Conservation (phyloP, 331 rosid genomes). For the Prunus yedoensis region DNA sequence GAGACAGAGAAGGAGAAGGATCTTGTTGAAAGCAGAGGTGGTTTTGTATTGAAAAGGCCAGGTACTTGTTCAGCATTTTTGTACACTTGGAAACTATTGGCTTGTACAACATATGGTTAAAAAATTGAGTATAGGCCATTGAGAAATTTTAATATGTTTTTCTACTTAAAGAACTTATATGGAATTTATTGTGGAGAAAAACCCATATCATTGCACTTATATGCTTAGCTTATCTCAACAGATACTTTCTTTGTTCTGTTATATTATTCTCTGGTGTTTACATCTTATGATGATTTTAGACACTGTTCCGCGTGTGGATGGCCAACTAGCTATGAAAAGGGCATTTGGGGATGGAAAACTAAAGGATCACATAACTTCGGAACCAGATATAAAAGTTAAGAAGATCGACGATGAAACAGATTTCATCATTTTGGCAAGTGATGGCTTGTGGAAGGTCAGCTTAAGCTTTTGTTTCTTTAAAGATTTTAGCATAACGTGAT, state of each 20-base stretch:
- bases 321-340: slow-evolving; percentile 59
- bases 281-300: slow-evolving; percentile 27
- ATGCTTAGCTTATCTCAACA: too few relatives aligned
- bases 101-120: not conserved
- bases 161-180: too few relatives aligned
- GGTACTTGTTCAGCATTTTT: slow-evolving; percentile 28
- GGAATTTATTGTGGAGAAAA: too few relatives aligned
- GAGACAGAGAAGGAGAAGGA: slow-evolving; percentile 46
- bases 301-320: slow-evolving; percentile 58
- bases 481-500: not conserved
- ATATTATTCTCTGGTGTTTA: too few relatives aligned
- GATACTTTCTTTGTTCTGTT: too few relatives aligned
- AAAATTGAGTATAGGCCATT: not conserved
- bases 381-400: slow-evolving; percentile 53
- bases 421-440: slow-evolving; percentile 63
- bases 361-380: slow-evolving; percentile 58
- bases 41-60: slow-evolving; percentile 36
- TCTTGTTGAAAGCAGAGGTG: slow-evolving; percentile 60
- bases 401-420: slow-evolving; percentile 45
- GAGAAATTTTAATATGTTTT: too few relatives aligned
- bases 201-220: too few relatives aligned
- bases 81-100: not conserved
- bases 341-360: slow-evolving; percentile 62
- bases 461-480: not conserved
- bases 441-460: slow-evolving; percentile 43